Evolutionary conservation across 139 green algal species (phyloP).

Genomic region (Yamagishiella unicocca): DNA sequence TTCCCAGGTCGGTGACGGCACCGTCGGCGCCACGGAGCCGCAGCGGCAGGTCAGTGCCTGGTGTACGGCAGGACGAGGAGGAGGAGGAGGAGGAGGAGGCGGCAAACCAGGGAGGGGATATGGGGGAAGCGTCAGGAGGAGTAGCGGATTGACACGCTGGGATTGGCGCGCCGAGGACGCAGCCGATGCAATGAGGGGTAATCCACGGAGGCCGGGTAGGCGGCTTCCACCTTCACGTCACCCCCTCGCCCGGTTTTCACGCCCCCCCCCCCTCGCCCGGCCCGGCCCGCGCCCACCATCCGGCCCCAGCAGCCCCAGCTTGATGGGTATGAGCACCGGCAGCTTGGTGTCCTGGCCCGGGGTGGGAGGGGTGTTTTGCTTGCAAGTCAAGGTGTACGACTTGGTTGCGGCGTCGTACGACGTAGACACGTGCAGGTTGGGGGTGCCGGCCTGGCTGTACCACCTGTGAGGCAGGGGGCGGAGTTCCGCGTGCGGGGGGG

Average conservation of each 20-base stretch:
- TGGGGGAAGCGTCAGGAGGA: neutral
- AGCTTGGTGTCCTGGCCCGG: slow-evolving; percentile 86
- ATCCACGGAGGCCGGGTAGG: too few relatives aligned
- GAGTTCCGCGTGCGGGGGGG: too few relatives aligned
- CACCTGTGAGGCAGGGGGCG: too few relatives aligned
- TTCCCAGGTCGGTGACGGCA: slow-evolving; percentile 37
- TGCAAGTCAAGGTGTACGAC: slow-evolving; percentile 85
- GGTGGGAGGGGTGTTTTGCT: slow-evolving; percentile 81
- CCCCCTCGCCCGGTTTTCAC: too few relatives aligned
- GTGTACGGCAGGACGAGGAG: neutral
- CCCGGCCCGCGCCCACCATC: slow-evolving; percentile 60
- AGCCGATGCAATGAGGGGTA: too few relatives aligned
- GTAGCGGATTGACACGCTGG: too few relatives aligned
- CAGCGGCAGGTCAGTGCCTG: slow-evolving; percentile 84
- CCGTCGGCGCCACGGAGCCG: slow-evolving; percentile 61
- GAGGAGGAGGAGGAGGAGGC: neutral
- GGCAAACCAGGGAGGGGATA: neutral
- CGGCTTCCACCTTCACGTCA: neutral
- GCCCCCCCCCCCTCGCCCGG: neutral
- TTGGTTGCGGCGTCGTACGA: slow-evolving; percentile 81
- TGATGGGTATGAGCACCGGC: slow-evolving; percentile 87
- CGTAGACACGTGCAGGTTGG: slow-evolving; percentile 76
- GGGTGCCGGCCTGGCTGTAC: slow-evolving; percentile 95
- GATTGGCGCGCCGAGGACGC: too few relatives aligned
- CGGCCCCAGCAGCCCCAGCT: slow-evolving; percentile 85